Evolutionary conservation across 2,329 filamentous ascomycete species (phyloP).

Genomic region (Xylaria sp.): DNA sequence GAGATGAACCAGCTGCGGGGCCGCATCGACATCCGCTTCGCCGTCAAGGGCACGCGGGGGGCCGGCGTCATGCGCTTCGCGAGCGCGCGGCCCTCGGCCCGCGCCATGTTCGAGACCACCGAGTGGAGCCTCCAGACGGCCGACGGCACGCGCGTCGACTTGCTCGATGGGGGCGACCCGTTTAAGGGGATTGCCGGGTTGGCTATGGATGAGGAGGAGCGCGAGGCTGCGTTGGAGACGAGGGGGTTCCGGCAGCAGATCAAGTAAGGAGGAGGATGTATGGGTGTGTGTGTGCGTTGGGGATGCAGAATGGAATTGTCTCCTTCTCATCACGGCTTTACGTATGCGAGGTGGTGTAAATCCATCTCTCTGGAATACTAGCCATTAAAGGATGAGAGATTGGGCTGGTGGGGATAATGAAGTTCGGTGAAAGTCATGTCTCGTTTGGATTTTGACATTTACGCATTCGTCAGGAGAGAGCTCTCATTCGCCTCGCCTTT

Average conservation of each 20-base stretch:
- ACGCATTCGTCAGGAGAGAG: slow-evolving; percentile 1
- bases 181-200: slow-evolving; percentile 66
- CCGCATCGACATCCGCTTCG: slow-evolving; percentile 85
- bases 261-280: slow-evolving; percentile 45
- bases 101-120: slow-evolving; percentile 81
- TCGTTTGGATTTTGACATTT: not conserved
- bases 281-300: not conserved
- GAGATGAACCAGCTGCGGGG: slow-evolving; percentile 96
- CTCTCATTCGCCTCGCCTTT: not conserved
- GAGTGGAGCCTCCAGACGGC: slow-evolving; percentile 86
- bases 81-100: slow-evolving; percentile 72
- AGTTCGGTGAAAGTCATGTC: not conserved
- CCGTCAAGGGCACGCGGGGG: slow-evolving; percentile 81
- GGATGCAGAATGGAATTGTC: not conserved
- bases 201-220: slow-evolving; percentile 55
- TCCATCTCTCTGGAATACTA: not conserved
- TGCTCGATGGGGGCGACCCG: slow-evolving; percentile 81
- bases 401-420: not conserved
- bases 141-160: slow-evolving; percentile 71
- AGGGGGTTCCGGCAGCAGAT: slow-evolving; percentile 66
- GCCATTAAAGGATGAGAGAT: not conserved
- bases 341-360: not conserved
- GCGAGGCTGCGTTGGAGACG: slow-evolving; percentile 55
- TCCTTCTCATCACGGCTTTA: not conserved
- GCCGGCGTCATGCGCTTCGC: slow-evolving; percentile 82